A percentile compares a stretch with the other conserved stretches of the same genome.
phyloP scores from a whole-genome alignment of 768 basidiomycete genomes.

The Russula ochroleuca region DNA sequence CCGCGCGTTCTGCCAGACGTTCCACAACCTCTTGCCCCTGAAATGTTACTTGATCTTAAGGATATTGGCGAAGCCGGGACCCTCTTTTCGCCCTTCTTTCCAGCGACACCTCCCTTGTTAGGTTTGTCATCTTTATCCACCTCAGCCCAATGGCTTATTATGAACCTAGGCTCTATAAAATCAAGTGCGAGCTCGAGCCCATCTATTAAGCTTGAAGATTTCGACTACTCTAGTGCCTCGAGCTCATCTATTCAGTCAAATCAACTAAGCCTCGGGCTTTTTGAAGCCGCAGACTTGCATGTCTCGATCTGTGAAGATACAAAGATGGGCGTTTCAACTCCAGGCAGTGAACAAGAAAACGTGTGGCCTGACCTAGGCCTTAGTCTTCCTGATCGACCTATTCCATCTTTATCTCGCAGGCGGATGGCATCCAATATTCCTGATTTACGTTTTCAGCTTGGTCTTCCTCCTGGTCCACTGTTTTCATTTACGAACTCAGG shows the following conservation, averaged over 20 bases:
- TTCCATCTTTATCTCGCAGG: slow-evolving; percentile 34
- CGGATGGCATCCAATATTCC: slow-evolving; percentile 35
- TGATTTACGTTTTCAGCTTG: slow-evolving; percentile 28
- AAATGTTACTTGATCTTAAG: slow-evolving; percentile 12
- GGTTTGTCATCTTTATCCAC: slow-evolving; percentile 12
- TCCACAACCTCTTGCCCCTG: slow-evolving; percentile 2
- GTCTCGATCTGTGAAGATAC: background rate
- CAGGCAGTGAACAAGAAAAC: slow-evolving; percentile 15
- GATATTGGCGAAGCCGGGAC: background rate
- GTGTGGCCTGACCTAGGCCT: slow-evolving; percentile 6
- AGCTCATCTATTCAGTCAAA: slow-evolving; percentile 15
- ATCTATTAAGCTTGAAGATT: slow-evolving; percentile 8
- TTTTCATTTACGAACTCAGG: slow-evolving; percentile 24
- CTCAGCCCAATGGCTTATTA: background rate
- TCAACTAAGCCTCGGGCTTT: slow-evolving; percentile 1
- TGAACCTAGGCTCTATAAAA: slow-evolving; percentile 9
- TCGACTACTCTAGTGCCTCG: slow-evolving; percentile 6
- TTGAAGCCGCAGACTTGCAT: slow-evolving; percentile 19
- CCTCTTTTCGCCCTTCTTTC: background rate
- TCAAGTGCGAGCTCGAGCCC: slow-evolving; percentile 22
- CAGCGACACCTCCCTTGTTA: slow-evolving; percentile 20
- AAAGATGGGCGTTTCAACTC: background rate
- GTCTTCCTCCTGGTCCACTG: slow-evolving; percentile 27
- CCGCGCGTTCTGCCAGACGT: slow-evolving; percentile 19
- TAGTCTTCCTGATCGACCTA: background rate